Conservation (phyloP, 352 stramenopile species). For the Phytophthora nicotianae region DNA sequence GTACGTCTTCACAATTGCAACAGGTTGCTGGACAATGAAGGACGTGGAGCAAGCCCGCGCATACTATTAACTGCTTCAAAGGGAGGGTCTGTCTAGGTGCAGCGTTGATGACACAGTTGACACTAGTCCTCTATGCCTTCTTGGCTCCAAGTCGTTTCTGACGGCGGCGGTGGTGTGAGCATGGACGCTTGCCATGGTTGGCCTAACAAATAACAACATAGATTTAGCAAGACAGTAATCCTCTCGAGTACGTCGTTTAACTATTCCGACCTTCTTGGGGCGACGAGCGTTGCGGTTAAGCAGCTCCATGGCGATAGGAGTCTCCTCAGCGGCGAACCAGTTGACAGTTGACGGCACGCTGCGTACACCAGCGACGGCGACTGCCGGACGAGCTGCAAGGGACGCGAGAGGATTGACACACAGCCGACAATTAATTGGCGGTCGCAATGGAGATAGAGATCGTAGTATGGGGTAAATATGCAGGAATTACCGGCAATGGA, state of each 20-base stretch:
- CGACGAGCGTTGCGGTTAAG: slow-evolving; percentile 83
- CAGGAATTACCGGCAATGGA: slow-evolving; percentile 26
- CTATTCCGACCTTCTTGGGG: slow-evolving; percentile 72
- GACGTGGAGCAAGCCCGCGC: slow-evolving; percentile 22
- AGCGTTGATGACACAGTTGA: slow-evolving; percentile 1
- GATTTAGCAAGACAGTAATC: background rate
- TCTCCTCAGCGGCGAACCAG: slow-evolving; percentile 38
- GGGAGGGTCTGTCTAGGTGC: slow-evolving; percentile 16
- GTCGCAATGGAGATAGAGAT: background rate
- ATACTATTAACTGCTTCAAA: slow-evolving; percentile 27
- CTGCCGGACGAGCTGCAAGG: slow-evolving; percentile 24
- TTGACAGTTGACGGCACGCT: slow-evolving; percentile 34
- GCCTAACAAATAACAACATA: slow-evolving; percentile 41
- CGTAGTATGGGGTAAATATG: background rate
- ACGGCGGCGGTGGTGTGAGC: slow-evolving; percentile 79
- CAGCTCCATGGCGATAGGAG: slow-evolving; percentile 71
- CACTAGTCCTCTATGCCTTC: slow-evolving; percentile 27
- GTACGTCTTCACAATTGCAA: slow-evolving; percentile 3
- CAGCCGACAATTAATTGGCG: background rate
- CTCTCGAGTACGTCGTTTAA: background rate
- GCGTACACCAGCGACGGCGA: slow-evolving; percentile 47
- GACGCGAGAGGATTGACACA: slow-evolving; percentile 5
- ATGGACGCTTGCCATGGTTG: slow-evolving; percentile 89
- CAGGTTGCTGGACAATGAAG: slow-evolving; percentile 1
- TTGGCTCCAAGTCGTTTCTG: slow-evolving; percentile 75